phyloP scores from a whole-genome alignment of 2,329 filamentous ascomycete genomes.

The Drechslera avenae region DNA sequence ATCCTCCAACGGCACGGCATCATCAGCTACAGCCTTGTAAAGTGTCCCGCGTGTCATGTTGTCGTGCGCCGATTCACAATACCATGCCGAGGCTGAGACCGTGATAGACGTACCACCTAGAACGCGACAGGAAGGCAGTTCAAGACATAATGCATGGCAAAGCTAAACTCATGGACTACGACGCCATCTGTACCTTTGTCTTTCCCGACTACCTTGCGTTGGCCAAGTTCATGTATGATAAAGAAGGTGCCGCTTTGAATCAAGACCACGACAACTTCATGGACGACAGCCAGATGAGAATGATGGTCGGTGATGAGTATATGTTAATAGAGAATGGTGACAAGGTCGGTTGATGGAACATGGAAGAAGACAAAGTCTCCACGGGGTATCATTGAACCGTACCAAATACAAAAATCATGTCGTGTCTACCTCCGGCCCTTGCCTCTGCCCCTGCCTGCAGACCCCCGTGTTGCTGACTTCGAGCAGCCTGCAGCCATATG shows the following conservation, averaged over 20 bases:
- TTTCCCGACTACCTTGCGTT: slow-evolving; percentile 55
- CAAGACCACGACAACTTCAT: slow-evolving; percentile 48
- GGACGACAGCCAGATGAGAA: slow-evolving; percentile 49
- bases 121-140: slow-evolving; percentile 51
- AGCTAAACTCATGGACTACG: slow-evolving; percentile 52
- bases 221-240: slow-evolving; percentile 55
- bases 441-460: slow-evolving; percentile 31
- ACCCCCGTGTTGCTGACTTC: slow-evolving; percentile 29
- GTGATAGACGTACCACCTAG: slow-evolving; percentile 52
- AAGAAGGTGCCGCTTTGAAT: slow-evolving; percentile 49
- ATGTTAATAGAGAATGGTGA: slow-evolving; percentile 44
- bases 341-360: slow-evolving; percentile 9
- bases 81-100: slow-evolving; percentile 7
- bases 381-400: slow-evolving; percentile 24
- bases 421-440: slow-evolving; percentile 28
- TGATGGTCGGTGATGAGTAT: slow-evolving; percentile 56
- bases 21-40: slow-evolving; percentile 54
- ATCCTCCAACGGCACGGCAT: slow-evolving; percentile 52
- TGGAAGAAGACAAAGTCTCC: slow-evolving; percentile 11
- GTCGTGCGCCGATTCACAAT: neutral
- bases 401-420: slow-evolving; percentile 1
- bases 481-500: slow-evolving; percentile 66
- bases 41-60: slow-evolving; percentile 3
- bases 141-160: slow-evolving; percentile 55
- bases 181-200: slow-evolving; percentile 56